Base-by-base conservation (phyloP, 305 asterid species). In the Fraxinus platypoda region DNA sequence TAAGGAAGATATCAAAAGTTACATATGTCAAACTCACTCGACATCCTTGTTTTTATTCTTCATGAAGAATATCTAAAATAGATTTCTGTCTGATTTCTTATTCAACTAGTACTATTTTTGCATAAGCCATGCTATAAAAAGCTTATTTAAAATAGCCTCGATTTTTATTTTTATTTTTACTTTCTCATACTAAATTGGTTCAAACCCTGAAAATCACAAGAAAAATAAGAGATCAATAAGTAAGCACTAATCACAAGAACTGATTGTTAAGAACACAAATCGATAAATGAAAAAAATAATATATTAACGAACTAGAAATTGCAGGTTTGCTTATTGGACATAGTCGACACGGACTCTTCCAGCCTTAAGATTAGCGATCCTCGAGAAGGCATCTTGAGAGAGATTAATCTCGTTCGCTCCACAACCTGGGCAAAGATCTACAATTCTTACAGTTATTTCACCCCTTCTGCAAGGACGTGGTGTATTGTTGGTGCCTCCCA, bases 401-500 rank as follows among this genome's bases (percentile, higher is more conserved):
- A 89, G 88, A 64, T 85, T 90, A 49, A 84, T 80, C 76, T 87
- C 85, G 77, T 84, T 26, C 0, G 37, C 57, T 30, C 46, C 49
- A 6, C 89, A 89, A 1, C 84, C 84, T 0, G 86, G 86, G 78
- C 92, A 87, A 3, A 74, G 83, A 80, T 89, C 90, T 0, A 80
- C 90, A 0, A 89, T 74, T 64, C 8, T 81, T 33, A 86, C 89
- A 0, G 26, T 75, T 1, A 84, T 38, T 11, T 70, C 79, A 4
- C 81, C 84, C 0, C 75, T 64, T 5, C 70, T 78, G 80, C 89
- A 88, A 0, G 89, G 89, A 0, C 52, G 19, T 23, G 76, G 83
- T 0, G 70, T 66, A 0, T 82, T 77, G 77, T 86, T 86, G 31
- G 85, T 81, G 54, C 34, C 74, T 2, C 89, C 86, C 0, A 81